phyloP scores from a whole-genome alignment of 1,139 yeast genomes.

The Saccharomyces hybrid region DNA sequence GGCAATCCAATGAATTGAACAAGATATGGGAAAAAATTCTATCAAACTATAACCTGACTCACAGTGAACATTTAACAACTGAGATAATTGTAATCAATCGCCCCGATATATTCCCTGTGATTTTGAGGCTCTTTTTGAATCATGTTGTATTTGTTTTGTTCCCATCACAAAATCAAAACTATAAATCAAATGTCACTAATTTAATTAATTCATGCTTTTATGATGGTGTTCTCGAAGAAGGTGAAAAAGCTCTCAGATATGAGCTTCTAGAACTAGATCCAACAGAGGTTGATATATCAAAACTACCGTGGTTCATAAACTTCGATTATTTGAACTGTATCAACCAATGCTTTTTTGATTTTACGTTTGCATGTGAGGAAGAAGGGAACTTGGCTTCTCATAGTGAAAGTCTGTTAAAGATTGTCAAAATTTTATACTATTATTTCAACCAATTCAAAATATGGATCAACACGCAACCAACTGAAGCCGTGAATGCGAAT shows the following conservation, averaged over 20 bases:
- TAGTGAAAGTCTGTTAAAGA: slow-evolving; percentile 20
- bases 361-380: slow-evolving; percentile 14
- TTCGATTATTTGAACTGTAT: slow-evolving; percentile 21
- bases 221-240: slow-evolving; percentile 37
- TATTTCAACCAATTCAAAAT: slow-evolving; percentile 29
- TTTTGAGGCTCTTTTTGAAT: slow-evolving; percentile 36
- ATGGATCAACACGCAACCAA: slow-evolving; percentile 25
- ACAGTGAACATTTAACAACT: not conserved
- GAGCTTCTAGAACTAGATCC: slow-evolving; percentile 25
- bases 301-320: slow-evolving; percentile 33
- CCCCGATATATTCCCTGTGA: slow-evolving; percentile 33
- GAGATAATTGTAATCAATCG: slow-evolving; percentile 25
- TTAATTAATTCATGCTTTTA: slow-evolving; percentile 37
- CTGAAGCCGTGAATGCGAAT: slow-evolving; percentile 6
- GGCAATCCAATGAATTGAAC: slow-evolving; percentile 15
- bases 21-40: slow-evolving; percentile 18
- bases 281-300: slow-evolving; percentile 20
- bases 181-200: slow-evolving; percentile 31
- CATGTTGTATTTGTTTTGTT: slow-evolving; percentile 13
- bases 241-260: slow-evolving; percentile 37
- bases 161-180: slow-evolving; percentile 21
- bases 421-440: slow-evolving; percentile 34
- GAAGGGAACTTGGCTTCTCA: not conserved
- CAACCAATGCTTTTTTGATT: slow-evolving; percentile 29
- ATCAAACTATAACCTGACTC: slow-evolving; percentile 6